Percentiles rank a stretch among this genome's conserved stretches.
Conservation (phyloP, 163 green algal species). For the Coccomyxa subellipsoidea region DNA sequence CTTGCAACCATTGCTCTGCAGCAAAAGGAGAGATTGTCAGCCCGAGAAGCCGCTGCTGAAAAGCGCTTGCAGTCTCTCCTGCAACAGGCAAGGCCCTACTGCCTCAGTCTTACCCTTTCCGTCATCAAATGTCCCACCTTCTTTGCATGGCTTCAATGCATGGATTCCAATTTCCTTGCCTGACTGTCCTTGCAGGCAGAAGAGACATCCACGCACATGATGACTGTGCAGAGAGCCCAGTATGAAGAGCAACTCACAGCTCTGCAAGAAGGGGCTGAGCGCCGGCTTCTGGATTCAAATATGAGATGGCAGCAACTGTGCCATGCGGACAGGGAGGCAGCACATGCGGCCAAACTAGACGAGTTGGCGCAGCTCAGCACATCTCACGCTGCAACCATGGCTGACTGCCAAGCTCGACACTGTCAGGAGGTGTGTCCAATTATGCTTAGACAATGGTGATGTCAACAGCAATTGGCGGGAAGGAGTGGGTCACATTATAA, state of each 20-base stretch:
- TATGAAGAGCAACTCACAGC: not conserved
- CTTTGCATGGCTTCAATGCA: not conserved
- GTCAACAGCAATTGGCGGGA: too few species aligned
- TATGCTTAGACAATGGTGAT: too few species aligned
- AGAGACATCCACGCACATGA: not conserved
- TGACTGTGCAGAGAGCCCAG: not conserved
- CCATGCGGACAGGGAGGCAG: constrained; percentile 4
- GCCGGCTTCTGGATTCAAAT: not conserved
- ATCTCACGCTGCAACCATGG: not conserved
- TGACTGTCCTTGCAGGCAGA: not conserved
- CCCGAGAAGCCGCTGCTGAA: not conserved
- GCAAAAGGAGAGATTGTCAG: not conserved
- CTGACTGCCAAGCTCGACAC: not conserved
- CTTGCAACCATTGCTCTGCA: too few species aligned
- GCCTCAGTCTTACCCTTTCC: too few species aligned
- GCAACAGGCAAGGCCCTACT: not conserved
- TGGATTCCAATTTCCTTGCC: too few species aligned
- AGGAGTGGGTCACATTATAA: too few species aligned
- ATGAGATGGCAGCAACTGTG: not conserved
- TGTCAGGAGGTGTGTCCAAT: not conserved
- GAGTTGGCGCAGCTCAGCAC: not conserved
- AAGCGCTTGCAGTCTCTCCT: not conserved
- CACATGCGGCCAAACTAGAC: not conserved
- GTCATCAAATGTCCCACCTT: too few species aligned
- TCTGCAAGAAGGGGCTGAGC: not conserved